phyloP scores from a whole-genome alignment of 306 rosid species.

The Leucaena leucocephala region DNA sequence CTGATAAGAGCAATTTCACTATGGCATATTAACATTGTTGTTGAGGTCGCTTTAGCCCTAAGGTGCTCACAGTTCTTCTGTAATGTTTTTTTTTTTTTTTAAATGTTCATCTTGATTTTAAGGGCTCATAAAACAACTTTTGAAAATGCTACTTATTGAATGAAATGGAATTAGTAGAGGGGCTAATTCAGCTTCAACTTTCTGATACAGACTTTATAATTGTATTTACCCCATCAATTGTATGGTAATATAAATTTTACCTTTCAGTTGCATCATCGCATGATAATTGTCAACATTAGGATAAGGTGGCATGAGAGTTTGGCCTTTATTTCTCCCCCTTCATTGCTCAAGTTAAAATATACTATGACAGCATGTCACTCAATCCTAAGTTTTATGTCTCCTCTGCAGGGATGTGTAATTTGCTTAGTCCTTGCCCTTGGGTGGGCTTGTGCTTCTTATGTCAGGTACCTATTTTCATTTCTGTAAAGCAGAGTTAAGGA shows the following conservation, averaged over 20 bases:
- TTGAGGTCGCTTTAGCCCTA: not conserved
- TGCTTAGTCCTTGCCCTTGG: slow-evolving; percentile 77
- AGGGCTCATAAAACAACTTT: not conserved
- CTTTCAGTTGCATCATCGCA: not conserved
- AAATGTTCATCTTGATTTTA: not conserved
- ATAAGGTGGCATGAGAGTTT: not conserved
- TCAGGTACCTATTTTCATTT: slow-evolving; percentile 57
- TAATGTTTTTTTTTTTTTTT: not conserved
- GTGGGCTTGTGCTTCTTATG: slow-evolving; percentile 84
- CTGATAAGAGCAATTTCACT: not conserved
- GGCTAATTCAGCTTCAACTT: not conserved
- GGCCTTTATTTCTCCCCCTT: not conserved
- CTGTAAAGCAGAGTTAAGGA: slow-evolving; percentile 19
- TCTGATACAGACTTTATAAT: not conserved
- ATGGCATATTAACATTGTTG: not conserved
- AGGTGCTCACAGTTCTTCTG: not conserved
- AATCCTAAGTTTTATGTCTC: slow-evolving; percentile 5
- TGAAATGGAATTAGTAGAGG: not conserved
- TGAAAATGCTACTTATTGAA: not conserved
- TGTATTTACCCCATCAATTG: not conserved
- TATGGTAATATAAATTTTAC: not conserved
- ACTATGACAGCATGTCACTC: slow-evolving; percentile 1
- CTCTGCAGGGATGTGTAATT: slow-evolving; percentile 75
- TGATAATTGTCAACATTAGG: not conserved
- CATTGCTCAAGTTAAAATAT: slow-evolving; percentile 9